Evolutionary conservation across 2,329 filamentous ascomycete genomes (phyloP).

Genomic region (Xylaria sp.): DNA sequence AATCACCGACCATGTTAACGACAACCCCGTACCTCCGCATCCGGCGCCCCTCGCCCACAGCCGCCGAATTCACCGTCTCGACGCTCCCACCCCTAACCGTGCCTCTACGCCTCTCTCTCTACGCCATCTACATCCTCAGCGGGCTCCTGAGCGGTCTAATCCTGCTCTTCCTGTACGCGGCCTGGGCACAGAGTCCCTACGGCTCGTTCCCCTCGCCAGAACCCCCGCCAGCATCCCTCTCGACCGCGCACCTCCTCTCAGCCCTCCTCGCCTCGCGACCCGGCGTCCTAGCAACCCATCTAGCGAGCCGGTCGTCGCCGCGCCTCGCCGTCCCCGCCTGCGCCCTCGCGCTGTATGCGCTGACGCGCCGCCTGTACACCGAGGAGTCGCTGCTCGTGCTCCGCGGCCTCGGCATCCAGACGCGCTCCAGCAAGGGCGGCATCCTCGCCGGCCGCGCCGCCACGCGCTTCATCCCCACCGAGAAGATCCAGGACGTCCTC

Average conservation of each 20-base stretch:
- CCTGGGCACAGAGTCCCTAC: conserved; percentile 50
- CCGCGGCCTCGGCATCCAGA: conserved; percentile 90
- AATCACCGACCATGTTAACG: conserved; percentile 61
- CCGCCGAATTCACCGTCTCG: conserved; percentile 91
- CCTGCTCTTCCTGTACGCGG: conserved; percentile 62
- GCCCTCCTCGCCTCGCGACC: conserved; percentile 42
- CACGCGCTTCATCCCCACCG: conserved; percentile 82
- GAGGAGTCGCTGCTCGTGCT: conserved; percentile 91
- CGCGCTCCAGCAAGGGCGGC: conserved; percentile 66
- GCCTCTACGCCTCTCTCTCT: conserved; percentile 58
- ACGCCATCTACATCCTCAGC: conserved; percentile 57
- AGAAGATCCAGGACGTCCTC: conserved; percentile 90
- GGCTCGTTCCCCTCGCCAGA: neutral
- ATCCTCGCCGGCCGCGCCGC: conserved; percentile 40
- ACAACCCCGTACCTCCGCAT: conserved; percentile 68
- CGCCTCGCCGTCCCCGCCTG: conserved; percentile 55
- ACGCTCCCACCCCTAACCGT: conserved; percentile 71
- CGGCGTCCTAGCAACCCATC: conserved; percentile 47
- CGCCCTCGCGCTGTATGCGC: conserved; percentile 54
- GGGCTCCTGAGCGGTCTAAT: conserved; percentile 54
- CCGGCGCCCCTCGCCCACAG: conserved; percentile 82
- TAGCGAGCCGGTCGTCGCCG: conserved; percentile 54
- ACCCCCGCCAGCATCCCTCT: neutral
- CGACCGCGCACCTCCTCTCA: conserved; percentile 32
- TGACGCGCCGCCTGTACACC: conserved; percentile 60